Evolutionary conservation across 306 rosid species (phyloP).

Genomic region (Senna tora): DNA sequence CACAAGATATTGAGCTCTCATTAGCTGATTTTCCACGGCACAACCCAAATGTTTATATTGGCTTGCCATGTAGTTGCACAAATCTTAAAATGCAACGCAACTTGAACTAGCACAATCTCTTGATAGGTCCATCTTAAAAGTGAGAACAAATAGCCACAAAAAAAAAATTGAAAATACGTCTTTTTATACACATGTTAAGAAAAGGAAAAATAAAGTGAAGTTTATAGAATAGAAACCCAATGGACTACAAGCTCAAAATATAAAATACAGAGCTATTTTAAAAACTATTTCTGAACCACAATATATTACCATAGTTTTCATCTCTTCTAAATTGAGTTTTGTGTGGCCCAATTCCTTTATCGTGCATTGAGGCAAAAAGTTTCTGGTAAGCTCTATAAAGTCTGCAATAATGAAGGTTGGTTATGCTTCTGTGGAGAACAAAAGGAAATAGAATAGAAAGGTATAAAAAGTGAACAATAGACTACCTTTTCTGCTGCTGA

Average conservation of each 20-base stretch:
- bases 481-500: slow-evolving; percentile 82
- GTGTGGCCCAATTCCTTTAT: slow-evolving; percentile 83
- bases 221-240: slow-evolving; percentile 25
- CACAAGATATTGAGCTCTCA: too few relatives aligned
- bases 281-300: slow-evolving; percentile 25
- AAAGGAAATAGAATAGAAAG: neutral
- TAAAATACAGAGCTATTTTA: slow-evolving; percentile 23
- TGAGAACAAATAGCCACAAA: neutral
- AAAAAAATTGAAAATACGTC: neutral
- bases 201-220: slow-evolving; percentile 9
- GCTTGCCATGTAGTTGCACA: too few relatives aligned
- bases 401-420: slow-evolving; percentile 52
- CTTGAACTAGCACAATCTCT: neutral
- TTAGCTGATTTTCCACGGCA: too few relatives aligned
- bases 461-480: slow-evolving; percentile 18
- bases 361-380: slow-evolving; percentile 87
- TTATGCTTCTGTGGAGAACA: slow-evolving; percentile 34
- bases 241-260: slow-evolving; percentile 11
- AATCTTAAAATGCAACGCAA: too few relatives aligned
- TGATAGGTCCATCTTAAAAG: slow-evolving; percentile 3
- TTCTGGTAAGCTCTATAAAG: slow-evolving; percentile 87
- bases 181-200: neutral
- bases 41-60: too few relatives aligned
- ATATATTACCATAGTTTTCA: slow-evolving; percentile 75
- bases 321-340: slow-evolving; percentile 95